Conservation (phyloP, 2,329 filamentous ascomycete genomes). For the Penicillium digitatum region DNA sequence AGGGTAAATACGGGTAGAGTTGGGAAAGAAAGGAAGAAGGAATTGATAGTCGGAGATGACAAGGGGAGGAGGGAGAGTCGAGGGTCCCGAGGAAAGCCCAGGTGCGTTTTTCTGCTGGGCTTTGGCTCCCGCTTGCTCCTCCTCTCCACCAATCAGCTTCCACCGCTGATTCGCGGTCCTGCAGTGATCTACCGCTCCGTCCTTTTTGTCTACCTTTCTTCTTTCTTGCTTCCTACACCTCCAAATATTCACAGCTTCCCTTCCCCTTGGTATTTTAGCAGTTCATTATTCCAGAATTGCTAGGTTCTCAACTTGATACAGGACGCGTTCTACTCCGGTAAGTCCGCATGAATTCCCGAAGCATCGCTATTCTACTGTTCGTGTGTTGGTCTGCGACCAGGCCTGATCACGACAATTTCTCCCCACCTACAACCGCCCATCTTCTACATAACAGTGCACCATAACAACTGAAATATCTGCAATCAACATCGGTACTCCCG, state of each 20-base stretch:
- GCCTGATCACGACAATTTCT: constrained; percentile 2
- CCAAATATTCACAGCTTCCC: background rate
- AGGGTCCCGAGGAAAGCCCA: constrained; percentile 26
- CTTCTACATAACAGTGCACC: background rate
- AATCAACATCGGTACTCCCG: background rate
- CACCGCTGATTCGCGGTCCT: constrained; percentile 25
- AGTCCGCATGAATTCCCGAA: constrained; percentile 4
- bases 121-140: constrained; percentile 35
- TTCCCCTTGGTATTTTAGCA: background rate
- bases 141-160: constrained; percentile 37
- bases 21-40: constrained; percentile 17
- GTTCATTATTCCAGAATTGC: background rate
- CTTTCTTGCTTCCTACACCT: constrained; percentile 12
- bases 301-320: background rate
- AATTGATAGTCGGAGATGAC: constrained; percentile 26
- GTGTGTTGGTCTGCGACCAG: constrained; percentile 4
- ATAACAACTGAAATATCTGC: background rate
- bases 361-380: constrained; percentile 1
- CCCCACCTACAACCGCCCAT: background rate
- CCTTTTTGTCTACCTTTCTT: constrained; percentile 30
- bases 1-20: constrained; percentile 61
- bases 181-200: constrained; percentile 36
- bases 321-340: constrained; percentile 13
- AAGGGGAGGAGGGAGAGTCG: constrained; percentile 33
- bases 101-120: constrained; percentile 16